Evolutionary conservation across 176 grass and related monocot species (phyloP), one percentile per base, ranked within the genome.

Genomic region (Aegilops sharonensis): DNA sequence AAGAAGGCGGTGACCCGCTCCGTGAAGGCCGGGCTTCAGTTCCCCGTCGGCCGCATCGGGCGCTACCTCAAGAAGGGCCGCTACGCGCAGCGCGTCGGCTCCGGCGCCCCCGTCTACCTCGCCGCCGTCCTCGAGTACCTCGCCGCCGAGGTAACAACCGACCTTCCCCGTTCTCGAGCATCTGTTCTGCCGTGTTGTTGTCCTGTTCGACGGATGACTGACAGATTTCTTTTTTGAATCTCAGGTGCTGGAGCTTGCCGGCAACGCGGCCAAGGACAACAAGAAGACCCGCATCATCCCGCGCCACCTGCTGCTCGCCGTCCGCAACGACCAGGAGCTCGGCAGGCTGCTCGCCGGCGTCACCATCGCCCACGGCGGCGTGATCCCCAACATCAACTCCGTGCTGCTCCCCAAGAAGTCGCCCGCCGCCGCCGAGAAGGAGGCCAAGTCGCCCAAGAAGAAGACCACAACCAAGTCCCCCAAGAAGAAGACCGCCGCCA

Each of bases 11-110:
- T 83, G 14, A 20, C 81, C n/a, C 4, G 81, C 0, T 83, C 81
- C 8, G 50, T 83, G 5, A 94, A 92, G 82, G 93, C 93, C n/a
- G 90, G 90, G 5, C 93, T 94, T 62, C 88, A 94, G 85, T 94
- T 94, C 79, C 93, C 93, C 21, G 90, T 94, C 52, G 90, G 93
- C 21, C 90, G 93, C 11, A 90, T 94, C 69, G 90, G 90, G 0
- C 93, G 93, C 10, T 94, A 29, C 88, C 90, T 94, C 13, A 94
- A 94, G 90, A 90, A 90, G 34, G 93, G 93, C 12, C 68, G 69
- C 1, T 90, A 90, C 65, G 79, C 89, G 1, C 63, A 90, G 36
- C 89, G 89, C 40, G 79, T 90, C 29, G 85, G 81, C 12, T 72
- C 89, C 11, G 81, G 85, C 10, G 89, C 85, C n/a, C 81, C 89